phyloP scores from a whole-genome alignment of 768 basidiomycete species.

The Pleurotus citrinopileatus region DNA sequence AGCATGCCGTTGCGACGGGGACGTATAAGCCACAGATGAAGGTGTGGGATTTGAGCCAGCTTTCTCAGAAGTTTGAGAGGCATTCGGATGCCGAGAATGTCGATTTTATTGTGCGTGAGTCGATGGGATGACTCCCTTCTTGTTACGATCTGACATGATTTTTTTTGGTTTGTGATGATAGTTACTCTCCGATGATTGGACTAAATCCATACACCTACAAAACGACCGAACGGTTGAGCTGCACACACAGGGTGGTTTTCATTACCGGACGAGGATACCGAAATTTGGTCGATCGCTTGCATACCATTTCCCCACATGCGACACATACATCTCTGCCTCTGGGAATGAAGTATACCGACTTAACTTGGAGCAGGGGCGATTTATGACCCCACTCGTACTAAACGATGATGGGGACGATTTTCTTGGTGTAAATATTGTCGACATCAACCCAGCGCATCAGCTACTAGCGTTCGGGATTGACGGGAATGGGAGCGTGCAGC shows the following conservation, averaged over 20 bases:
- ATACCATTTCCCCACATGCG: conserved; percentile 94
- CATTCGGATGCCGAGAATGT: conserved; percentile 97
- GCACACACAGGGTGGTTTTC: conserved; percentile 91
- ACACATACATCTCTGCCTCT: conserved; percentile 80
- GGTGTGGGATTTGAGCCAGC: conserved; percentile 92
- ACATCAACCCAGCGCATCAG: conserved; percentile 92
- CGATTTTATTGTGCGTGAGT: conserved; percentile 91
- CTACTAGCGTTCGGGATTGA: conserved; percentile 88
- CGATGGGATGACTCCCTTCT: too few species aligned
- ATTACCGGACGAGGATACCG: conserved; percentile 92
- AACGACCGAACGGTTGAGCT: conserved; percentile 92
- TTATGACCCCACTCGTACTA: conserved; percentile 76
- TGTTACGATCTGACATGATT: conserved; percentile 3
- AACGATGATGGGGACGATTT: conserved; percentile 54
- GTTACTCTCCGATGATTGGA: conserved; percentile 98
- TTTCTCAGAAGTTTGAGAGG: conserved; percentile 92
- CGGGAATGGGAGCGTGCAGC: conserved; percentile 83
- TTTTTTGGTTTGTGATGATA: conserved; percentile 29
- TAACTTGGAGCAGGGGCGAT: conserved; percentile 94
- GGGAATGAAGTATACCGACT: conserved; percentile 90
- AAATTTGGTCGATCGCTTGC: conserved; percentile 89
- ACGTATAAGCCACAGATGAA: conserved; percentile 97
- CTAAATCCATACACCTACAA: conserved; percentile 95
- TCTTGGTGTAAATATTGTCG: conserved; percentile 84
- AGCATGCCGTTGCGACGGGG: conserved; percentile 91